Percentiles rank a stretch among this genome's conserved stretches.
phyloP scores from a whole-genome alignment of 2,329 filamentous ascomycete genomes.

The Tolypocladium guangdongense region DNA sequence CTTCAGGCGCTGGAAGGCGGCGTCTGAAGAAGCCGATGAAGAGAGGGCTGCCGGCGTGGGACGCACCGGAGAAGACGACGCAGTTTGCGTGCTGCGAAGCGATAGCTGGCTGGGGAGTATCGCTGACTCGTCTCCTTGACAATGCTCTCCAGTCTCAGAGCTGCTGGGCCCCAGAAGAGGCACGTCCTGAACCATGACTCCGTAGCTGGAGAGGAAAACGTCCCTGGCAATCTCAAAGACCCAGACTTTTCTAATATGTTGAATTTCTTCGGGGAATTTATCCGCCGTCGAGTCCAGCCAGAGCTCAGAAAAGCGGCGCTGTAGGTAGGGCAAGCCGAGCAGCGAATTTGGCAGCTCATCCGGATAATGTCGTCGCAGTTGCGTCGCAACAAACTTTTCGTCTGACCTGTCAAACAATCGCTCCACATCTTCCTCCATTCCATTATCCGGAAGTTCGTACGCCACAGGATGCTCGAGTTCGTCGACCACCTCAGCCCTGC shows the following conservation, averaged over 20 bases:
- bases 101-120: neutral
- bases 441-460: slow-evolving; percentile 7
- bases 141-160: neutral
- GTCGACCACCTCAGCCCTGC: slow-evolving; percentile 3
- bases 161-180: slow-evolving; percentile 15
- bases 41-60: slow-evolving; percentile 1
- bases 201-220: slow-evolving; percentile 22
- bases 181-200: slow-evolving; percentile 22
- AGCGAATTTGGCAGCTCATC: slow-evolving; percentile 13
- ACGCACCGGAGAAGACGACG: slow-evolving; percentile 9
- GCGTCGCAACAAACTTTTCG: slow-evolving; percentile 17
- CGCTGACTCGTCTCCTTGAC: slow-evolving; percentile 2
- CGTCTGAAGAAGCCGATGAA: slow-evolving; percentile 10
- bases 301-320: slow-evolving; percentile 16
- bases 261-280: slow-evolving; percentile 12
- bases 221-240: slow-evolving; percentile 21
- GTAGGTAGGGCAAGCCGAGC: slow-evolving; percentile 16
- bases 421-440: slow-evolving; percentile 16
- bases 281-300: slow-evolving; percentile 19
- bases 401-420: slow-evolving; percentile 15
- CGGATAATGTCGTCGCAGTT: slow-evolving; percentile 14
- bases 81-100: neutral
- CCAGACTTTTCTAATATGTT: slow-evolving; percentile 14
- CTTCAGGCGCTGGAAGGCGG: slow-evolving; percentile 21
- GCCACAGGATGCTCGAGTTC: neutral